phyloP scores from a whole-genome alignment of 1,284 basidiomycete species.

The Puccinia horiana region DNA sequence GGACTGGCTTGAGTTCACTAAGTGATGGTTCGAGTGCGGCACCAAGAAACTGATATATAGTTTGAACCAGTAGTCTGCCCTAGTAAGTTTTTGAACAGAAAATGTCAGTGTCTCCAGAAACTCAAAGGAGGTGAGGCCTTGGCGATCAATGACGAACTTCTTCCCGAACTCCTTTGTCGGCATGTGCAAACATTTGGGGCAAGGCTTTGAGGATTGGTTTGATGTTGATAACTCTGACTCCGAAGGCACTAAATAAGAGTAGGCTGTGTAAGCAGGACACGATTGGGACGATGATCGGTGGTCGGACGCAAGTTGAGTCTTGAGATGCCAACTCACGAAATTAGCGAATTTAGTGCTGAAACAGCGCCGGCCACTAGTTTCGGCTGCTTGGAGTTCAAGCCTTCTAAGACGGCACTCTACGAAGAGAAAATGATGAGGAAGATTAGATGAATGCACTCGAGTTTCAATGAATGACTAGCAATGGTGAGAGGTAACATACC shows the following conservation, averaged over 20 bases:
- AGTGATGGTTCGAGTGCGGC: slow-evolving; percentile 82
- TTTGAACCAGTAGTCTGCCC: slow-evolving; percentile 74
- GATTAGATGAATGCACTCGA: background rate
- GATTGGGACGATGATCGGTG: background rate
- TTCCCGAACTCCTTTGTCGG: slow-evolving; percentile 78
- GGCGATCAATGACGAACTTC: slow-evolving; percentile 63
- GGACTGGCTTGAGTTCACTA: slow-evolving; percentile 94
- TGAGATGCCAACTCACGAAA: slow-evolving; percentile 62
- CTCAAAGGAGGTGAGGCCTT: background rate
- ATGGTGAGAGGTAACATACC: slow-evolving; percentile 67
- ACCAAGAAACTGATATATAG: slow-evolving; percentile 86
- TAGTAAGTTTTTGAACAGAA: slow-evolving; percentile 15
- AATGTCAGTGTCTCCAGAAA: background rate
- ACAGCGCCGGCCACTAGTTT: slow-evolving; percentile 86
- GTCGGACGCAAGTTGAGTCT: background rate
- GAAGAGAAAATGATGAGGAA: slow-evolving; percentile 39
- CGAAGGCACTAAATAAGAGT: slow-evolving; percentile 69
- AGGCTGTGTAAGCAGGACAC: slow-evolving; percentile 41
- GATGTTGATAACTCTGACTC: slow-evolving; percentile 73
- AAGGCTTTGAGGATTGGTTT: slow-evolving; percentile 78
- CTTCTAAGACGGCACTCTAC: slow-evolving; percentile 79
- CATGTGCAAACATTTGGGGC: slow-evolving; percentile 89
- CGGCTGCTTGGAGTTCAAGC: slow-evolving; percentile 87
- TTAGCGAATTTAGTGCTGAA: slow-evolving; percentile 75
- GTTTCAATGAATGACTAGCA: background rate